Evolutionary conservation across 495 filamentous ascomycete species (phyloP).

Genomic region (Jackrogersella minutella): DNA sequence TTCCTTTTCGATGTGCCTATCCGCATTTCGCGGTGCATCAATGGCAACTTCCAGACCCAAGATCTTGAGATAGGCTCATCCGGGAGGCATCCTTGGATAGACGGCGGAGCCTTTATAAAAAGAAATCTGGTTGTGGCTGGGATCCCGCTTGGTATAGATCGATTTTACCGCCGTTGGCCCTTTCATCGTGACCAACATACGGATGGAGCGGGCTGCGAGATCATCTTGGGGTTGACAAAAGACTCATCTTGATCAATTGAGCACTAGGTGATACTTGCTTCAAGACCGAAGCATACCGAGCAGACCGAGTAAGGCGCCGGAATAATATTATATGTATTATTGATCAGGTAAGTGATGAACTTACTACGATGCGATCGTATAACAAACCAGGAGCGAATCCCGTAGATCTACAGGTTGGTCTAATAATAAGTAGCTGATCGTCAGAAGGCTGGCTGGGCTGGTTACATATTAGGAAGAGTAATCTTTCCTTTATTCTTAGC

Average conservation of each 20-base stretch:
- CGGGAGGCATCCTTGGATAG: background rate
- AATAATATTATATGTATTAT: conserved; percentile 5
- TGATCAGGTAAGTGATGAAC: background rate
- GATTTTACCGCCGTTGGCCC: background rate
- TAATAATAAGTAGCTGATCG: background rate
- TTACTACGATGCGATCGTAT: conserved; percentile 4
- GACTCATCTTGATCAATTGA: background rate
- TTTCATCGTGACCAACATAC: background rate
- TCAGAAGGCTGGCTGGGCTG: background rate
- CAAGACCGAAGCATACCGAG: background rate
- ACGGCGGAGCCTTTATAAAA: background rate
- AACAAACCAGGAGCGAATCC: background rate
- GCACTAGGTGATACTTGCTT: background rate
- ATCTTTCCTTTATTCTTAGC: conserved; percentile 3
- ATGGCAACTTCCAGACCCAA: background rate
- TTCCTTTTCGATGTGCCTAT: background rate
- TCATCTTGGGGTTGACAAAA: no score
- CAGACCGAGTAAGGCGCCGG: background rate
- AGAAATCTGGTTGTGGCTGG: background rate
- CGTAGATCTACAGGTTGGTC: conserved; percentile 5
- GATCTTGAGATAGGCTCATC: background rate
- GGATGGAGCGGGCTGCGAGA: no score
- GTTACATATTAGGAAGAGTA: background rate
- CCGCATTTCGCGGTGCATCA: background rate
- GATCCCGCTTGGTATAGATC: background rate